phyloP scores from a whole-genome alignment of 163 green algal genomes.

The Scenedesmus sp. region DNA sequence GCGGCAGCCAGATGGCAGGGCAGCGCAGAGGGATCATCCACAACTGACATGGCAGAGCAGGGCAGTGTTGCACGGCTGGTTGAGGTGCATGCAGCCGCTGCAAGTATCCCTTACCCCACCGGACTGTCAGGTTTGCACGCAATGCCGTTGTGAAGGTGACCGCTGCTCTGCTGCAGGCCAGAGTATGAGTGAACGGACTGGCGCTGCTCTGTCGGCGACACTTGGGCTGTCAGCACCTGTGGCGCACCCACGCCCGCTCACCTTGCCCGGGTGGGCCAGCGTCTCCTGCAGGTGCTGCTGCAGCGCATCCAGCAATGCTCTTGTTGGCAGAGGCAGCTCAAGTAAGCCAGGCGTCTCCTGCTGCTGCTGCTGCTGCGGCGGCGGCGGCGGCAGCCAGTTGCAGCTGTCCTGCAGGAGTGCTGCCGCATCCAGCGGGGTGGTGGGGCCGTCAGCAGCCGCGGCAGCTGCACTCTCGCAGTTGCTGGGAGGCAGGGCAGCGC shows the following conservation, averaged over 20 bases:
- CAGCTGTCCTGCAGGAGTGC: slow-evolving; percentile 32
- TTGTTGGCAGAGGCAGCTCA: slow-evolving; percentile 15
- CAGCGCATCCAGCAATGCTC: slow-evolving; percentile 14
- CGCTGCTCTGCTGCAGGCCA: background rate
- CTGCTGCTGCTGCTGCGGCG: slow-evolving; percentile 3
- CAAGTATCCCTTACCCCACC: too few relatives aligned
- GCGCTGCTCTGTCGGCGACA: background rate
- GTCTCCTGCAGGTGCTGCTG: slow-evolving; percentile 9
- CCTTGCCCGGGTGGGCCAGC: slow-evolving; percentile 10
- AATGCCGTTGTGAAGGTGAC: background rate
- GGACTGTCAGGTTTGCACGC: too few relatives aligned
- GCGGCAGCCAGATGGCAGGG: background rate
- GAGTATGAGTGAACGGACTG: background rate
- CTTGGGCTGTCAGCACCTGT: background rate
- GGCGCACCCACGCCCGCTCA: background rate
- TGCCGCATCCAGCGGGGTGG: background rate
- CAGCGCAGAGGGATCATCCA: background rate
- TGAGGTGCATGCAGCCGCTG: background rate
- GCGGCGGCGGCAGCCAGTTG: slow-evolving; percentile 32
- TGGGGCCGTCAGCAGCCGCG: background rate
- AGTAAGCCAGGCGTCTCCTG: background rate
- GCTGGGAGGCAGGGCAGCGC: background rate
- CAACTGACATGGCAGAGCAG: background rate
- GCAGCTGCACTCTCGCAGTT: background rate
- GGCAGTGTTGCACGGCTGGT: background rate